These are phyloP conservation scores for Centaurea solstitialis DNA, from an alignment of 129 eudicot genomes.

Conservation along the genomic window DNA sequence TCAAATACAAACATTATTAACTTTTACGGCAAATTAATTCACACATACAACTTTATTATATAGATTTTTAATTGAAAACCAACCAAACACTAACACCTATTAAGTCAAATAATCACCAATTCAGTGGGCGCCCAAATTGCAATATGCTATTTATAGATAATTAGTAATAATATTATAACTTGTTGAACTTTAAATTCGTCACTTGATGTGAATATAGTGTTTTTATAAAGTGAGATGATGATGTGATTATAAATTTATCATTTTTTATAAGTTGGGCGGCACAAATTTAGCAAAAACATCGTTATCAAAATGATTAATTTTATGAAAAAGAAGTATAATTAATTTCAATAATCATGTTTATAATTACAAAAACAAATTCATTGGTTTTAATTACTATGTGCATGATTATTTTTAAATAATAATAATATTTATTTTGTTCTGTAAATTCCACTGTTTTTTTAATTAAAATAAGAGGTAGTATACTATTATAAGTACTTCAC, in stretches of 20 bases:
- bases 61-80: no score
- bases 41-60: no score
- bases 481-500: background rate
- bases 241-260: conserved; percentile 14
- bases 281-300: conserved; percentile 22
- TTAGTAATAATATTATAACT: background rate
- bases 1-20: no score
- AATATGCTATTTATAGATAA: background rate
- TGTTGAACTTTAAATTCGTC: conserved; percentile 13
- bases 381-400: background rate
- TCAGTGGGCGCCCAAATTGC: background rate
- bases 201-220: conserved; percentile 11
- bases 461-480: background rate
- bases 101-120: no score
- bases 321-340: background rate
- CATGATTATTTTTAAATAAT: background rate
- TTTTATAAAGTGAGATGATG: conserved; percentile 8
- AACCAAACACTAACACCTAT: no score
- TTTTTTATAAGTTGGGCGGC: conserved; percentile 29
- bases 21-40: no score
- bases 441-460: background rate
- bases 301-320: conserved; percentile 6
- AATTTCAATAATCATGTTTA: background rate
- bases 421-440: background rate
- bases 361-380: background rate